Base-by-base conservation (phyloP, 2,329 filamentous ascomycete genomes). In the Pseudocercospora fuligena region DNA sequence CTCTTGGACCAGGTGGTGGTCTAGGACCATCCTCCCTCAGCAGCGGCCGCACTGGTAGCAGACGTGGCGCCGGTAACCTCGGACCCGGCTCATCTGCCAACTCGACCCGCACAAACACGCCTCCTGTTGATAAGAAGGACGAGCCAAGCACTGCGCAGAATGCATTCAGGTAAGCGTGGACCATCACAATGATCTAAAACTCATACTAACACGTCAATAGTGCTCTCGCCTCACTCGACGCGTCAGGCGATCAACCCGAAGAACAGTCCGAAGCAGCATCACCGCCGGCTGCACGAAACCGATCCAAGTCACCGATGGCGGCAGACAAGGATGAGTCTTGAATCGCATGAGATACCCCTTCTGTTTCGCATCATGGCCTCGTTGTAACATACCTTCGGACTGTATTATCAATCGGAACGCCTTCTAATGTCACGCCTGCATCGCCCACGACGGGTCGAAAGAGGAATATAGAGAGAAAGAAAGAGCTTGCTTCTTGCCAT, bases 31-130 rank as follows among this genome's bases (percentile, higher is more conserved):
- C 73, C 23, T 57, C 63, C 21, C 70, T 97, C 75, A 60, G 62
- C 56, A 89, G 88, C 71, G 92, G 91, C n/a, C 90, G 95, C 71
- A 96, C 92, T 83, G 94, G 93, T 84, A 97, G 94, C 78, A 92
- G 93, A 66, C 73, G 76, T 64, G 76, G 76, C 56, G 72, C 72
- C 43, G 72, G 75, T 61, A 73, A 73, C 61, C 73, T 76, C 29
- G 70, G 66, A 27, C 69, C 73, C 33, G 73, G 72, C n/a, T 97
- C 94, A 68, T 92, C 89, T 74, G 88, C 90, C 72, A 96, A 58
- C 56, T 58, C 93, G 63, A 97, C 94, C 67, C 90, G 95, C 73
- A 96, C 93, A 64, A 92, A 92, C 74, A 98, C 94, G 58, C 94
- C 94, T 63, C 92, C 93, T 54, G 84, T 85, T 25, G 87, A 87